A percentile compares a stretch with the other conserved stretches of the same genome.
phyloP scores from a whole-genome alignment of 129 eudicot species.

The Heracleum sosnowskyi region DNA sequence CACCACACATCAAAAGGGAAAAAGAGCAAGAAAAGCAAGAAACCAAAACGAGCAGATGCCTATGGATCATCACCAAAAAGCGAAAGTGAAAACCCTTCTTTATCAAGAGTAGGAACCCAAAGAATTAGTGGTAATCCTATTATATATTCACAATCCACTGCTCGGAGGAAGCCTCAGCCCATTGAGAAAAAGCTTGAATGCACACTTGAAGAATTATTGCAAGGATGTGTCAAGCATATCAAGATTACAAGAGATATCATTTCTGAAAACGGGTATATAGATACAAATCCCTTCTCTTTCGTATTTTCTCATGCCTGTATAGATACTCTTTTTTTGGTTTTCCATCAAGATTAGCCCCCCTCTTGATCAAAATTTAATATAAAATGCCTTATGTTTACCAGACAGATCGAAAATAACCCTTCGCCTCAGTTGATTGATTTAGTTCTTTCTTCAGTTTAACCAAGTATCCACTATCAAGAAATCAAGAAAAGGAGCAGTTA shows the following conservation, averaged over 20 bases:
- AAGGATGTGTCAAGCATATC: conserved; percentile 43
- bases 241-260: conserved; percentile 44
- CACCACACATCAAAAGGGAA: neutral
- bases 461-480: neutral
- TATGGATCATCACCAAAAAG: conserved; percentile 10
- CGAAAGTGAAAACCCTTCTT: conserved; percentile 2
- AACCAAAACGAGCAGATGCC: conserved; percentile 17
- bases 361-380: neutral
- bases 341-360: neutral
- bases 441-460: neutral
- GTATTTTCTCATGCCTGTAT: neutral
- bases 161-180: conserved; percentile 31
- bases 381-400: neutral
- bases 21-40: conserved; percentile 16
- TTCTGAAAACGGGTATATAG: conserved; percentile 36
- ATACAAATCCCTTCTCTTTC: neutral
- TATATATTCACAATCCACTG: conserved; percentile 39
- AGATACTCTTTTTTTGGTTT: neutral
- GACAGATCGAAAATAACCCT: neutral
- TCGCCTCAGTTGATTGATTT: neutral
- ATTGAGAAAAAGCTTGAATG: conserved; percentile 47
- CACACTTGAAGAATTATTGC: conserved; percentile 57
- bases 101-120: conserved; percentile 14
- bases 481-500: neutral
- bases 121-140: conserved; percentile 33